These are phyloP conservation scores for Blumeria graminis DNA, from an alignment of 2,329 filamentous ascomycete species.

Conservation along the genomic window DNA sequence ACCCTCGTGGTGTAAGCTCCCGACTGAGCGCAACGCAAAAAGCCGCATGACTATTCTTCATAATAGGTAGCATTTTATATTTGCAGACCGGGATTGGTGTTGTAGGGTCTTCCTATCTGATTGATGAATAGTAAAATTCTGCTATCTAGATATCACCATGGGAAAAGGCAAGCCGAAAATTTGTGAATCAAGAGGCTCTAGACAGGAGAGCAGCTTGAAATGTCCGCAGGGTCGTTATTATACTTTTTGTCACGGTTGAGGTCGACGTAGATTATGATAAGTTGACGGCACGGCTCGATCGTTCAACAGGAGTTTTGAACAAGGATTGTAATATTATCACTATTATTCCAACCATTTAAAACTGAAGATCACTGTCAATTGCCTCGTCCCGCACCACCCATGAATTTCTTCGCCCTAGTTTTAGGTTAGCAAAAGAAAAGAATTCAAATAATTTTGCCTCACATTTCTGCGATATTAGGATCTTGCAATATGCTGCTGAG, in stretches of 20 bases:
- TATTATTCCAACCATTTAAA: not conserved
- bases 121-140: too few relatives aligned
- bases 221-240: not conserved
- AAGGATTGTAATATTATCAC: not conserved
- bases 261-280: not conserved
- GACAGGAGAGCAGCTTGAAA: not conserved
- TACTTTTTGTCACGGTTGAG: not conserved
- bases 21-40: too few relatives aligned
- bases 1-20: too few relatives aligned
- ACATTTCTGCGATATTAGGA: slow-evolving; percentile 81
- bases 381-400: slow-evolving; percentile 23
- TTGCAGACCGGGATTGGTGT: too few relatives aligned
- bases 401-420: slow-evolving; percentile 36
- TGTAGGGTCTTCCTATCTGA: too few relatives aligned
- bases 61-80: too few relatives aligned
- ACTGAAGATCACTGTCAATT: slow-evolving; percentile 5
- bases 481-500: slow-evolving; percentile 71
- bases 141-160: too few relatives aligned
- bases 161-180: too few relatives aligned
- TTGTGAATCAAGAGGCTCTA: not conserved
- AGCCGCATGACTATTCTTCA: too few relatives aligned
- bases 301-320: not conserved
- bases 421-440: not conserved
- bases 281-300: not conserved
- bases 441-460: slow-evolving; percentile 20